Percentiles rank a stretch among this genome's conserved stretches.
Evolutionary conservation across 2,329 filamentous ascomycete genomes (phyloP).

Genomic region (Penicillium sp.): DNA sequence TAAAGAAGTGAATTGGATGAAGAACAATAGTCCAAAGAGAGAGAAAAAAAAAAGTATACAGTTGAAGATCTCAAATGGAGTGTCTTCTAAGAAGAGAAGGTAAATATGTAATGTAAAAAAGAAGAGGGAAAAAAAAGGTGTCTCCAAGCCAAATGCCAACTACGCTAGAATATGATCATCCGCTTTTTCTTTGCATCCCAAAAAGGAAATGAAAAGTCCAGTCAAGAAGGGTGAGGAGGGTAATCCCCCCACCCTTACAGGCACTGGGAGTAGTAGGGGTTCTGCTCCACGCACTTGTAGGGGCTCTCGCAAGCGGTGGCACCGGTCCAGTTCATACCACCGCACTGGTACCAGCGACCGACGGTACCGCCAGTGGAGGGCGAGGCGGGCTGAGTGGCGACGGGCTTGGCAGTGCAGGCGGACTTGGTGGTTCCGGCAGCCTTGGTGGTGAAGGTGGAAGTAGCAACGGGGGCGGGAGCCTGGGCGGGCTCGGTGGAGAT

Average conservation of each 20-base stretch:
- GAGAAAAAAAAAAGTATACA: no score
- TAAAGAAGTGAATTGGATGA: no score
- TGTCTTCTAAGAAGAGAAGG: no score
- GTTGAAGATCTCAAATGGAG: no score
- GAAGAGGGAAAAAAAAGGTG: background rate
- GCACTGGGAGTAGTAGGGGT: conserved; percentile 38
- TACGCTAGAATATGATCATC: background rate
- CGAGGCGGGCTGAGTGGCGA: conserved; percentile 3
- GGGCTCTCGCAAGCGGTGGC: conserved; percentile 27
- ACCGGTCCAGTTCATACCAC: conserved; percentile 34
- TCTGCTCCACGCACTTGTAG: conserved; percentile 30
- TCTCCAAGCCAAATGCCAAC: background rate
- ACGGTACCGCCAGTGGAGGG: conserved; percentile 12
- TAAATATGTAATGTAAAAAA: no score
- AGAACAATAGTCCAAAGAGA: no score
- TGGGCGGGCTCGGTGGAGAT: background rate
- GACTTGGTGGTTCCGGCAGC: background rate
- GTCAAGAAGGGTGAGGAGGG: background rate
- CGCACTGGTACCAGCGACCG: conserved; percentile 28
- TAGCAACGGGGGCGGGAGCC: conserved; percentile 1
- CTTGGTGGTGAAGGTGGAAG: background rate
- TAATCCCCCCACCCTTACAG: conserved; percentile 11
- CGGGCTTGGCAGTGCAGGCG: background rate
- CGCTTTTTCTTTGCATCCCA: background rate
- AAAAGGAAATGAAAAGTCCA: no score